Percentiles rank a stretch among this genome's conserved stretches.
Evolutionary conservation across 768 basidiomycete genomes (phyloP).

Genomic region (Trametes meyenii): DNA sequence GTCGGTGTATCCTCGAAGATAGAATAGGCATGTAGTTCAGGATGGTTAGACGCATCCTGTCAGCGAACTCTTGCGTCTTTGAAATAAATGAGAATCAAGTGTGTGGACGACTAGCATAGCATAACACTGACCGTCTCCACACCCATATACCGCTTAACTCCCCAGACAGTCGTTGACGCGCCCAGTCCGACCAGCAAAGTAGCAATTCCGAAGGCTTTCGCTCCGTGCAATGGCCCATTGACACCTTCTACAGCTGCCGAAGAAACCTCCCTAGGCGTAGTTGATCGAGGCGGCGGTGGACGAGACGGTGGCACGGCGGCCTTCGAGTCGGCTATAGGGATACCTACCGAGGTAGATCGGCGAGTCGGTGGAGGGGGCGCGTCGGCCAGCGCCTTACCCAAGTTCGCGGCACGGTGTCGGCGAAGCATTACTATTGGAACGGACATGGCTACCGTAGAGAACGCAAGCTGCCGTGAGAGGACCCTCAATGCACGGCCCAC

Average conservation of each 20-base stretch:
- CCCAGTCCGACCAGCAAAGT: constrained; percentile 58
- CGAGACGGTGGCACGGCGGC: constrained; percentile 1
- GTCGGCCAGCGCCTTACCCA: constrained; percentile 20
- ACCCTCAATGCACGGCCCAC: neutral
- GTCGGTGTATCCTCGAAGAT: constrained; percentile 53
- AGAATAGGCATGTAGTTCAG: constrained; percentile 51
- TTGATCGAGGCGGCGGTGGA: neutral
- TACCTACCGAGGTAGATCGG: constrained; percentile 5
- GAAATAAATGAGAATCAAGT: neutral
- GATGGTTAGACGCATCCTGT: constrained; percentile 54
- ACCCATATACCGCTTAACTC: constrained; percentile 54
- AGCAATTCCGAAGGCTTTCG: constrained; percentile 68
- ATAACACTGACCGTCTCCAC: constrained; percentile 54
- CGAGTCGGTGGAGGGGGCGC: constrained; percentile 27
- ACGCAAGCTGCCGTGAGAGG: constrained; percentile 28
- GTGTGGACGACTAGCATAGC: neutral
- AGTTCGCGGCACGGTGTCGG: constrained; percentile 27
- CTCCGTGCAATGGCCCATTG: constrained; percentile 55
- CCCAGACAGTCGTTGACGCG: constrained; percentile 47
- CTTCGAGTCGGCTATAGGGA: constrained; percentile 7
- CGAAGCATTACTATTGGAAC: constrained; percentile 35
- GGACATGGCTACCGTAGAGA: constrained; percentile 36
- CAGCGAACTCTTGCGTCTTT: constrained; percentile 62
- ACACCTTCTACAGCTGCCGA: constrained; percentile 37
- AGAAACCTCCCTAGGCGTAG: neutral